Base-by-base conservation (phyloP, 257 asterid genomes). In the Linderniella brevidens region DNA sequence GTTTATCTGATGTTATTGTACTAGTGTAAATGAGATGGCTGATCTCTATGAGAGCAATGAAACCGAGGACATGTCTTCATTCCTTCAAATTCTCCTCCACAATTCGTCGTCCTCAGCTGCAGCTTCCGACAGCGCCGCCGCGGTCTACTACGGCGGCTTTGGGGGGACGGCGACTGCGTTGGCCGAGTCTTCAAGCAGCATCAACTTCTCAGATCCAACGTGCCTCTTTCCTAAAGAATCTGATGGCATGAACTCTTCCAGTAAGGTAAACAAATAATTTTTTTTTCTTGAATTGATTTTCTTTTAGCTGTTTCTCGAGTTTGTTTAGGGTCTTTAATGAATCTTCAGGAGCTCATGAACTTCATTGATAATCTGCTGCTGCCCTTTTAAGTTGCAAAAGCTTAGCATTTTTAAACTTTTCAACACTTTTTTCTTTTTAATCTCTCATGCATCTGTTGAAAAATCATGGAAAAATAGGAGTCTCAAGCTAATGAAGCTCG, bases 61-160 rank as follows among this genome's bases (percentile, higher is more conserved):
- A 60, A 71, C 88, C 16, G 94, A 80, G 47, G 95, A 84, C 46
- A 75, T 84, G 78, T 72, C 76, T 41, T 67, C 88, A 16, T 68
- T 72, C 49, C 77, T 84, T 46, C 92, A 77, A 55, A 69, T 74
- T 54, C 73, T 80, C 64, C 80, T 84, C 37, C 80, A 83, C 7
- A 74, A 54, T 54, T 66, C 92, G 32, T 73, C 86, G 13, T 57
- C 80, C 6, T 59, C 71, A 25, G 67, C 69, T 18, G 58, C 73
- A 49, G 53, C 65, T 14, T 38, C 56, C 35, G 60, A 49, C 12
- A 48, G 64, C 18, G 63, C 65, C 38, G 62, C 65, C 20, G 69
- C 63, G 56, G 74, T 58, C 38, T 59, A 54, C 11, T 13, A 64
- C 46, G 67, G 64, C n/a, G 17, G 62, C 60, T 61, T 67, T 57